Conservation (phyloP, 2,329 filamentous ascomycete species). For the Colletotrichum lindemuthianum region DNA sequence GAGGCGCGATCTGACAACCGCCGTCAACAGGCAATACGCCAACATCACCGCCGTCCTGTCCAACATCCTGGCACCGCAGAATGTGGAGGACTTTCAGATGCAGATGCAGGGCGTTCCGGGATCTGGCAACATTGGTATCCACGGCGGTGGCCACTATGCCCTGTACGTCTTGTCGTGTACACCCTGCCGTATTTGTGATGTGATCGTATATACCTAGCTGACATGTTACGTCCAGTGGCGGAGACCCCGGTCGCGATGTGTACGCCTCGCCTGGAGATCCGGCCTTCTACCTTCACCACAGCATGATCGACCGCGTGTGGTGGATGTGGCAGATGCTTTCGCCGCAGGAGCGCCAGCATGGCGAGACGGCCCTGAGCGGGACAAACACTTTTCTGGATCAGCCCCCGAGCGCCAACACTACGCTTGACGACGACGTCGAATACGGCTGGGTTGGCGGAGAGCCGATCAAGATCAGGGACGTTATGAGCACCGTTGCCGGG, state of each 20-base stretch:
- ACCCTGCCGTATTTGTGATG: neutral
- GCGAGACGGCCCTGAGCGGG: slow-evolving; percentile 39
- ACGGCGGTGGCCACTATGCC: slow-evolving; percentile 31
- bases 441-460: slow-evolving; percentile 33
- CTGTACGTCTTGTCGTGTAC: neutral
- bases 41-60: slow-evolving; percentile 44
- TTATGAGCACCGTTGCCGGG: slow-evolving; percentile 42
- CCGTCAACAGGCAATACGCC: slow-evolving; percentile 40
- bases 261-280: slow-evolving; percentile 51
- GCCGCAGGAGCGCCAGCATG: slow-evolving; percentile 38
- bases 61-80: slow-evolving; percentile 49
- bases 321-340: slow-evolving; percentile 39
- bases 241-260: slow-evolving; percentile 53
- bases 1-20: slow-evolving; percentile 47
- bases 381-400: slow-evolving; percentile 23
- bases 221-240: slow-evolving; percentile 30
- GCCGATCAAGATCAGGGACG: slow-evolving; percentile 40
- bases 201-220: too few relatives aligned
- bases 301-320: slow-evolving; percentile 41
- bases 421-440: slow-evolving; percentile 33
- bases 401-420: slow-evolving; percentile 23
- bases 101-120: slow-evolving; percentile 52
- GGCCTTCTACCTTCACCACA: slow-evolving; percentile 47
- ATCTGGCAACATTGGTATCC: slow-evolving; percentile 42
- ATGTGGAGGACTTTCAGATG: slow-evolving; percentile 55